Evolutionary conservation across 73 alveolate species (phyloP).

Genomic region (Paramecium bursaria): DNA sequence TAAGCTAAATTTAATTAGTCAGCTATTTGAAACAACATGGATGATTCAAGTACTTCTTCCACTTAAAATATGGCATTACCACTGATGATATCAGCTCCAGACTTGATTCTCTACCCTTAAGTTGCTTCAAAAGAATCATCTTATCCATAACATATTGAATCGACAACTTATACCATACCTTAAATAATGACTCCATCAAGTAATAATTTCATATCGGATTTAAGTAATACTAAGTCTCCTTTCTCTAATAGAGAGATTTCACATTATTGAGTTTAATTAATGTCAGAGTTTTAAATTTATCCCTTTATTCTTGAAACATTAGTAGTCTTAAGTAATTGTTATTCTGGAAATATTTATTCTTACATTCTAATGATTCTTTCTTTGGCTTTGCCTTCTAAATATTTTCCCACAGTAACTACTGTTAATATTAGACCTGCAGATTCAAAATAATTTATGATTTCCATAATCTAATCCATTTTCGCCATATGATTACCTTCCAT

Average conservation of each 20-base stretch:
- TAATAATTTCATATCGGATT: neutral
- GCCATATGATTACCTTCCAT: neutral
- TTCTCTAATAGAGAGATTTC: neutral
- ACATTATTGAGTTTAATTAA: neutral
- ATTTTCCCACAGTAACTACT: conserved; percentile 12
- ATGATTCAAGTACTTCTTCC: neutral
- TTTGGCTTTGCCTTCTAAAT: conserved; percentile 18
- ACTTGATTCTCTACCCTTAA: neutral
- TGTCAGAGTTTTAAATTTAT: conserved; percentile 5
- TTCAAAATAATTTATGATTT: neutral
- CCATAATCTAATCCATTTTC: conserved; percentile 1
- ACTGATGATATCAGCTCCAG: conserved; percentile 28
- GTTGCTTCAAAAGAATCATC: conserved; percentile 20
- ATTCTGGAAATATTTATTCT: conserved; percentile 2
- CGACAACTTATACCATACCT: neutral
- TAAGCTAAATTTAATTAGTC: conserved; percentile 13
- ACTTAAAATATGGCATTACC: conserved; percentile 19
- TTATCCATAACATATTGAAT: conserved; percentile 10
- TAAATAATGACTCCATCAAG: neutral
- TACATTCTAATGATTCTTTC: conserved; percentile 1
- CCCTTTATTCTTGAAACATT: neutral
- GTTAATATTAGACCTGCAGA: conserved; percentile 29
- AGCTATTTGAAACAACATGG: neutral
- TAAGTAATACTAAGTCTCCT: neutral
- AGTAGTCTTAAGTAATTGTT: conserved; percentile 1